Evolutionary conservation across 2,329 filamentous ascomycete genomes (phyloP).

Genomic region (Calonectria leucothoes): DNA sequence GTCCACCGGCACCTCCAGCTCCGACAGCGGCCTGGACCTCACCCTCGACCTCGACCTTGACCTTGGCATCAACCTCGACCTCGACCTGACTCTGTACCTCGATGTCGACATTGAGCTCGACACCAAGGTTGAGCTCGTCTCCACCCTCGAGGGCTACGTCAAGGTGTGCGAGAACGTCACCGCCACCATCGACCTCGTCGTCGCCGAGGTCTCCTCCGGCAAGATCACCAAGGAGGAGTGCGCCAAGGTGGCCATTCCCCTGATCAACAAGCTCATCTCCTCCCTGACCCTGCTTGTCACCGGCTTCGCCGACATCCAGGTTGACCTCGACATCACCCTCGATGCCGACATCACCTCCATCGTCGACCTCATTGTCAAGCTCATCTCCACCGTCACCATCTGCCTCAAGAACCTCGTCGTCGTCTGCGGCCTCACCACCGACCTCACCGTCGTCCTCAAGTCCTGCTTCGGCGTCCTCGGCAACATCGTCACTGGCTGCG

Average conservation of each 20-base stretch:
- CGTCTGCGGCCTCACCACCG: neutral
- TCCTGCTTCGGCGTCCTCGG: neutral
- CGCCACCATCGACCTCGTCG: neutral
- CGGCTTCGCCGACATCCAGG: neutral
- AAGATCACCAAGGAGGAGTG: slow-evolving; percentile 2
- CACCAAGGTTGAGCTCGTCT: neutral
- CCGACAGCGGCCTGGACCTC: neutral
- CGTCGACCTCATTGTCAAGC: neutral
- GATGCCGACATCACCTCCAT: neutral
- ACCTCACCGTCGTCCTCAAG: neutral
- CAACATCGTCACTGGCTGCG: slow-evolving; percentile 1
- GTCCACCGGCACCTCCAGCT: neutral
- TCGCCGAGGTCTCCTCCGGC: neutral
- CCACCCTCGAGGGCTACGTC: neutral
- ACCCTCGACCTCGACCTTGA: neutral
- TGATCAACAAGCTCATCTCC: neutral
- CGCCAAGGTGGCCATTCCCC: neutral
- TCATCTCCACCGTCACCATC: neutral
- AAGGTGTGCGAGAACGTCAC: neutral
- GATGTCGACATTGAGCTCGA: neutral
- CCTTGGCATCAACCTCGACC: neutral
- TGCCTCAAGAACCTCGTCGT: neutral
- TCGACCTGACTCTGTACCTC: neutral
- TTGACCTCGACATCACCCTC: neutral
- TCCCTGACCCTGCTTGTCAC: neutral